Base-by-base conservation (phyloP, 2,329 filamentous ascomycete genomes). In the Emmonsiellopsis sp. region DNA sequence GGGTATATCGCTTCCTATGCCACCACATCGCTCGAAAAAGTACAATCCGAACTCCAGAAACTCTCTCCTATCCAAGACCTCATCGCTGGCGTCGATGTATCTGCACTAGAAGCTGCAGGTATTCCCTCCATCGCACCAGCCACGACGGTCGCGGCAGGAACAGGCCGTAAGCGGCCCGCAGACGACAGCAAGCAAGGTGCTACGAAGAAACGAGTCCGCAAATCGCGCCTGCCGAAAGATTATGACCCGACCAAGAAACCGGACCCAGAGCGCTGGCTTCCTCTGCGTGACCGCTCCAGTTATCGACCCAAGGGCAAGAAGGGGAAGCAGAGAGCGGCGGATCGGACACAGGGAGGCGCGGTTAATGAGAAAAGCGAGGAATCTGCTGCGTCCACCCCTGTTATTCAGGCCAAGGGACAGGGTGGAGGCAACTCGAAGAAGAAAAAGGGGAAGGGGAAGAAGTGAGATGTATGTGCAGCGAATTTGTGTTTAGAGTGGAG, bases 221-320 rank as follows among this genome's bases (percentile, higher is more conserved):
- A 74, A 58, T 74, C 73, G 16, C 67, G 72, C 45, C 61, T 76
- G 16, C 74, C 74, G 7, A 76, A 76, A 63, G 71, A 77, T 53
- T 75, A 70, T 54, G 87, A 89, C 55, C 80, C 87, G 51, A 82
- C 79, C 61, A 94, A 90, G 76, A 84, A 83, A 59, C 81, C 88
- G 35, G 93, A 98, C 69, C 85, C 89, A 0, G 93, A 98, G 72
- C 80, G 93, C 58, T 98, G 93, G 93, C 73, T 98, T 56, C 92
- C 93, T 10, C 76, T 97, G 63, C 84, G 87, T 51, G 93, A 98
- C 68, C 81, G 93, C 54, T 93, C 87, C 62, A 87, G 83, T 41
- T 98, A 95, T 71, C 78, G 87, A 47, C 89, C 91, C 6, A 95
- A 93, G 75, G 90, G 90, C 5, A 90, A 87, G 76, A 95, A 95